Evolutionary conservation across 2,329 filamentous ascomycete species (phyloP).

Genomic region (Talaromyces sp.): DNA sequence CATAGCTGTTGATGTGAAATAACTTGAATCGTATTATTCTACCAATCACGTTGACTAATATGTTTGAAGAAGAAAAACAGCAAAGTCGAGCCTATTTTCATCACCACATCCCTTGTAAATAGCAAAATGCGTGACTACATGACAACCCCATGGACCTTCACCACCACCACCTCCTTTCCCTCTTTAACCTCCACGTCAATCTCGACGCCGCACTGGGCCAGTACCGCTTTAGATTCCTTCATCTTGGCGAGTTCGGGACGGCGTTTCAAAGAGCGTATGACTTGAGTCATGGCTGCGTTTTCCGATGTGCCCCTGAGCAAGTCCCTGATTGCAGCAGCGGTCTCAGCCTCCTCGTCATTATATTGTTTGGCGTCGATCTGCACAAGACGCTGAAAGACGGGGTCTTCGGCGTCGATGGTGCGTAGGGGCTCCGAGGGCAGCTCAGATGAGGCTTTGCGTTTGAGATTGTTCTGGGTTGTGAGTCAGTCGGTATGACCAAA

Average conservation of each 20-base stretch:
- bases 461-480: not conserved
- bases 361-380: not conserved
- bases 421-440: not conserved
- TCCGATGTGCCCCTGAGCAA: not conserved
- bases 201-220: slow-evolving; percentile 3
- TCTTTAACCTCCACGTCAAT: not conserved
- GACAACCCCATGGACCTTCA: not conserved
- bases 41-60: not conserved
- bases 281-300: not conserved
- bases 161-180: not conserved
- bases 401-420: not conserved
- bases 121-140: not conserved
- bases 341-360: slow-evolving; percentile 2
- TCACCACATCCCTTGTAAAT: not conserved
- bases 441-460: slow-evolving; percentile 7
- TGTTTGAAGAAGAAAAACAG: not conserved
- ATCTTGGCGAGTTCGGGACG: slow-evolving; percentile 3
- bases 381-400: not conserved
- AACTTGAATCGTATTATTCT: not conserved
- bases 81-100: not conserved
- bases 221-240: not conserved
- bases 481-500: too few relatives aligned
- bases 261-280: not conserved
- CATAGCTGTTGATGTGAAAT: not conserved
- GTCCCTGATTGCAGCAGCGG: not conserved